Base-by-base conservation (phyloP, 768 basidiomycete species). In the Termitomyces sp. region DNA sequence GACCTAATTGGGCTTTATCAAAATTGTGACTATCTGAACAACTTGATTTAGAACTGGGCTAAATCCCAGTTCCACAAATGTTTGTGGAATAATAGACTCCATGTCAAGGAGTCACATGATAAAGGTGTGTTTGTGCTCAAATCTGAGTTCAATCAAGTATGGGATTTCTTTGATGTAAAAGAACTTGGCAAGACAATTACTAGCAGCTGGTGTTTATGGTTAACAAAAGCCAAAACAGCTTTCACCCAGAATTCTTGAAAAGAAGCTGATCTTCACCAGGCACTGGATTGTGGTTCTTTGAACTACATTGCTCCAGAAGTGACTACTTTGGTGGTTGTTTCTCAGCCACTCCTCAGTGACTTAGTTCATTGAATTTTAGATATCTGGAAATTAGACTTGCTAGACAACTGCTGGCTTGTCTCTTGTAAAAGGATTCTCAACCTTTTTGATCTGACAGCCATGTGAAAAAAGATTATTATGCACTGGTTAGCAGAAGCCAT, bases 311-410 rank as follows among this genome's bases (percentile, higher is more conserved):
- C n/a, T n/a, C n/a, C n/a, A n/a, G n/a, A n/a, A n/a, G n/a, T n/a
- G n/a, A n/a, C n/a, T n/a, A n/a, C n/a, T n/a, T n/a, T n/a, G n/a
- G 34, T 11, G 34, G 34, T 11, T 11, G 10, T 2, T 1, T 11
- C 34, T 12, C 1, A n/a, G 10, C 10, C 1, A 2, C n/a, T 10
- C n/a, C 2, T 1, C 3, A 0, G 17, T 3, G 6, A 7, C 9
- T 41, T 41, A 2, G 6, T 43, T 11, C 10, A 5, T 12, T 11
- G 2, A 1, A 12, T 34, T 23, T 14, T 25, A 14, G 43, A 44
- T 16, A 14, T 44, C 14, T 14, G 23, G 7, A 25, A 44, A 16
- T 25, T 25, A 25, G 23, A 14, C 2, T 2, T 44, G 0, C 43
- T 27, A 1, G 25, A 44, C 7, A 44, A 23, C n/a, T n/a, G n/a